A percentile compares a stretch with the other conserved stretches of the same genome.
These are phyloP conservation scores for Apiotrichum sp. DNA, from an alignment of 1,284 basidiomycete genomes.

Conservation along the genomic window DNA sequence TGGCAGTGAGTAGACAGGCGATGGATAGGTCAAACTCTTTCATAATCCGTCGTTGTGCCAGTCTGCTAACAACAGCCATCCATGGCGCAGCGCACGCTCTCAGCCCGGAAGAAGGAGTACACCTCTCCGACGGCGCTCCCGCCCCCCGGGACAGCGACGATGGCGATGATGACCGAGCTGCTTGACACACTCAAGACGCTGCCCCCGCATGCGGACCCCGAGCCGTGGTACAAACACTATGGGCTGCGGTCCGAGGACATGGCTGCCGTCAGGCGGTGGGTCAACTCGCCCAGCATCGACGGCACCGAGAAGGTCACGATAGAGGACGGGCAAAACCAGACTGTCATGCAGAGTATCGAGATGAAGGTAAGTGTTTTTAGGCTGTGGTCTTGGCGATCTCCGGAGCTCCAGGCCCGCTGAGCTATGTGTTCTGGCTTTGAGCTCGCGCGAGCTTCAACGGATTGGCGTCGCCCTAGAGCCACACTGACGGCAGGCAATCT, in stretches of 20 bases:
- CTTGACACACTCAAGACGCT: slow-evolving; percentile 62
- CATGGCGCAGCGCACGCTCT: slow-evolving; percentile 39
- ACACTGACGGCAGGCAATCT: slow-evolving; percentile 7
- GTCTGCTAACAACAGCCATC: slow-evolving; percentile 23
- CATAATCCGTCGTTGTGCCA: too few relatives aligned
- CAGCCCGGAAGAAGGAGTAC: slow-evolving; percentile 43
- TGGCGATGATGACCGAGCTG: slow-evolving; percentile 56
- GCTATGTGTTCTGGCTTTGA: too few relatives aligned
- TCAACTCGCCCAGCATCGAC: slow-evolving; percentile 66
- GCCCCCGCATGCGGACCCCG: slow-evolving; percentile 49
- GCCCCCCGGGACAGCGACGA: slow-evolving; percentile 55
- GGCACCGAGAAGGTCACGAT: slow-evolving; percentile 52
- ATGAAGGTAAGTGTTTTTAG: slow-evolving; percentile 49
- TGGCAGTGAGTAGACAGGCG: slow-evolving; percentile 14
- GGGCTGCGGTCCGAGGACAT: slow-evolving; percentile 57
- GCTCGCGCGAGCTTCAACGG: too few relatives aligned
- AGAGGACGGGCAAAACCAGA: slow-evolving; percentile 50
- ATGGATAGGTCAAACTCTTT: background rate
- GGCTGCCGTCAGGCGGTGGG: slow-evolving; percentile 55
- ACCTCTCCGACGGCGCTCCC: slow-evolving; percentile 42
- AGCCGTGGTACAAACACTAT: slow-evolving; percentile 48
- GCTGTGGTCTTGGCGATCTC: background rate
- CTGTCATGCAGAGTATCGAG: slow-evolving; percentile 29
- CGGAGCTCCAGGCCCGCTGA: too few relatives aligned
- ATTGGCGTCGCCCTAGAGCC: too few relatives aligned